A percentile compares a stretch with the other conserved stretches of the same genome.
Conservation (phyloP, 2,329 filamentous ascomycete genomes). For the Sporothrix mexicana region DNA sequence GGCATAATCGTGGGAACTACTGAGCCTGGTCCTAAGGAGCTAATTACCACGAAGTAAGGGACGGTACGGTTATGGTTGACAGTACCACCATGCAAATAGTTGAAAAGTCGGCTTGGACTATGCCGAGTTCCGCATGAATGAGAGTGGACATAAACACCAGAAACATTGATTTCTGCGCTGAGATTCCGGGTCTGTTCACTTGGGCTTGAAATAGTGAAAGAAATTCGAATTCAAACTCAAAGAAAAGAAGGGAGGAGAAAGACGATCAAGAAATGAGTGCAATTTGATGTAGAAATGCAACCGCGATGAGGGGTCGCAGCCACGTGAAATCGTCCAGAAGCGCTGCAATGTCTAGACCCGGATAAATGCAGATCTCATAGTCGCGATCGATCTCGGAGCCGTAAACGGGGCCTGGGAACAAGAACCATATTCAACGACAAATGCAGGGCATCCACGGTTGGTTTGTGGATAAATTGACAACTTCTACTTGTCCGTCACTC, state of each 20-base stretch:
- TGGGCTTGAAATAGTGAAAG: too few species aligned
- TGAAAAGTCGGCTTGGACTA: background rate
- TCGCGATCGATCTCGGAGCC: background rate
- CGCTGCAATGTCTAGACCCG: too few species aligned
- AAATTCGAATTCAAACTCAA: too few species aligned
- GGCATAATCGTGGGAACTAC: too few species aligned
- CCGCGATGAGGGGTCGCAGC: too few species aligned
- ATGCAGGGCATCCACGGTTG: background rate
- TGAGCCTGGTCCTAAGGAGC: background rate
- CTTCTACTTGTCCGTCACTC: background rate
- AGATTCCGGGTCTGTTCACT: too few species aligned
- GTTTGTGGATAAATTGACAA: constrained; percentile 2
- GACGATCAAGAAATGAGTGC: too few species aligned
- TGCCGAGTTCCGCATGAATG: background rate
- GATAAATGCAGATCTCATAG: too few species aligned
- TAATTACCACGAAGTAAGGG: background rate
- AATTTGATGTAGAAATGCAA: too few species aligned
- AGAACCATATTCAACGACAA: background rate
- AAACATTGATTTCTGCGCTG: too few species aligned
- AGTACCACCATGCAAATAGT: background rate
- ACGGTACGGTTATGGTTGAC: background rate
- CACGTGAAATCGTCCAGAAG: too few species aligned
- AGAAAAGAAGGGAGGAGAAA: too few species aligned
- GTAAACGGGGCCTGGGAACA: background rate
- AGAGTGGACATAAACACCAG: background rate